Evolutionary conservation across 164 flowering plant species (phyloP).

Genomic region (Tetrastigma voinierianum): DNA sequence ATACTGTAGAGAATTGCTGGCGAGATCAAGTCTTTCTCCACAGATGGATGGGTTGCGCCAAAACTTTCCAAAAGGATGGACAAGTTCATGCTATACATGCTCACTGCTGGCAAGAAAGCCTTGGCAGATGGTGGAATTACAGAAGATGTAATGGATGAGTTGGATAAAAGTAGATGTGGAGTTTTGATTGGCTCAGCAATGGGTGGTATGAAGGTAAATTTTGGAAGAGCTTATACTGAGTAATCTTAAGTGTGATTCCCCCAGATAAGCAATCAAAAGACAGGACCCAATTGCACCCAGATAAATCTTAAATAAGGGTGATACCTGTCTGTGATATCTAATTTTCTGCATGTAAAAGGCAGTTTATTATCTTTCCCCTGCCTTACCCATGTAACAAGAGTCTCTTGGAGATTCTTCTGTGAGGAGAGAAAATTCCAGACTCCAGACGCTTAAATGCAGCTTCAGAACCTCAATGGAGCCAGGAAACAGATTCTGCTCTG

Average conservation of each 20-base stretch:
- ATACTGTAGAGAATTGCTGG: constrained; percentile 86
- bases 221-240: neutral
- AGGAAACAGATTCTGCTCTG: no score
- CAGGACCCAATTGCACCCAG: neutral
- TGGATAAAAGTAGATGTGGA: constrained; percentile 80
- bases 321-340: neutral
- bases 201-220: constrained; percentile 96
- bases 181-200: constrained; percentile 94
- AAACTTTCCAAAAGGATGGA: constrained; percentile 91
- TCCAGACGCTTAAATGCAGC: no score
- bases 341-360: neutral
- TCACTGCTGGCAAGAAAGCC: constrained; percentile 97
- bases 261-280: neutral
- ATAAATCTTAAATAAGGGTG: neutral
- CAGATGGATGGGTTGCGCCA: constrained; percentile 95
- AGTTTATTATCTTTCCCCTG: no score
- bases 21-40: constrained; percentile 87
- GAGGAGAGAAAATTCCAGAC: no score
- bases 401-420: no score
- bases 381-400: no score
- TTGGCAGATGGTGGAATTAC: constrained; percentile 86
- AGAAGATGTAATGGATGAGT: constrained; percentile 62
- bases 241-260: neutral
- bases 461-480: no score
- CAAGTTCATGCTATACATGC: constrained; percentile 94